phyloP scores from a whole-genome alignment of 1,284 basidiomycete species.

The Hortiboletus rubellus region DNA sequence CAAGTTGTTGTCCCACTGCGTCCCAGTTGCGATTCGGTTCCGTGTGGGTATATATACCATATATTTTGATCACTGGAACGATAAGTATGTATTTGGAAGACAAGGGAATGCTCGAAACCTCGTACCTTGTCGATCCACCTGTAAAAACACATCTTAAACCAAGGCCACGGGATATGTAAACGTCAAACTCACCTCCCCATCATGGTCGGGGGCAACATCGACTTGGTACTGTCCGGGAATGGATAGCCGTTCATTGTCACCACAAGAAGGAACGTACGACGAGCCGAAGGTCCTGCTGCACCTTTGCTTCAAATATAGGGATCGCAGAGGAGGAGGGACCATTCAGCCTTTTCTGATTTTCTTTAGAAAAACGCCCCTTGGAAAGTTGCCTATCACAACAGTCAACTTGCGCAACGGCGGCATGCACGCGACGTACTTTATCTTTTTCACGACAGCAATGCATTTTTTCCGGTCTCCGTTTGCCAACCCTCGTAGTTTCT shows the following conservation, averaged over 20 bases:
- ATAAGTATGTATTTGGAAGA: not conserved
- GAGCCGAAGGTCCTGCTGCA: constrained; percentile 60
- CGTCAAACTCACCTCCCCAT: no score
- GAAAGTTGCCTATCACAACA: constrained; percentile 53
- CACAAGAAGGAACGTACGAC: constrained; percentile 45
- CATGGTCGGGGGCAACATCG: constrained; percentile 55
- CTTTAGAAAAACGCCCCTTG: constrained; percentile 62
- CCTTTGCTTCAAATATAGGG: constrained; percentile 68
- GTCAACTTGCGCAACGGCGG: not conserved
- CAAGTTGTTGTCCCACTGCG: constrained; percentile 51
- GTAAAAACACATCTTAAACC: no score
- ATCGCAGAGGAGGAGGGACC: constrained; percentile 41
- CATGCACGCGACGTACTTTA: constrained; percentile 42
- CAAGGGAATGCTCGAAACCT: no score
- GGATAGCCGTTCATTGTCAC: not conserved
- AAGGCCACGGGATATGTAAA: no score
- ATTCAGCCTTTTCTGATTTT: constrained; percentile 66
- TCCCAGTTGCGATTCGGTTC: constrained; percentile 62
- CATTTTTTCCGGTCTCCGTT: constrained; percentile 44
- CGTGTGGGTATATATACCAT: constrained; percentile 62
- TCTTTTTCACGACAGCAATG: constrained; percentile 56
- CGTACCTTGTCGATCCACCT: no score
- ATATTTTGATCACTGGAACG: constrained; percentile 56
- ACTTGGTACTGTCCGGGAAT: constrained; percentile 55
- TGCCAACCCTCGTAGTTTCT: constrained; percentile 43